Base-by-base conservation (phyloP, 352 stramenopile species). In the Pythium chondricola region DNA sequence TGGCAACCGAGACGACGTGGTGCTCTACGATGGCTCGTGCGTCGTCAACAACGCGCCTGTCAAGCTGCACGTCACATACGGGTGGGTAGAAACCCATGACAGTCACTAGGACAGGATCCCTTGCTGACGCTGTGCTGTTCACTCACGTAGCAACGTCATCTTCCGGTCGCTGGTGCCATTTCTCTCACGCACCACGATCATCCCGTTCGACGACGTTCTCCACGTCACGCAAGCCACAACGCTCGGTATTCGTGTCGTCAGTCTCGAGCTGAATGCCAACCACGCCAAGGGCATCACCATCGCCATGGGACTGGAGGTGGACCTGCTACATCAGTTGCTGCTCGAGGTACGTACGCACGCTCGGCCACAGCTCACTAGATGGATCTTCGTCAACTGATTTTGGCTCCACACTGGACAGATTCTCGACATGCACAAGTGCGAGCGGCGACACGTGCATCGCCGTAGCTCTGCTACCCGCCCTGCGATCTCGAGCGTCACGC, bases 11-110 rank as follows among this genome's bases (percentile, higher is more conserved):
- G 67, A 67, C n/a, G 83, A 86, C 38, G 80, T 89, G 31, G 47
- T 93, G 31, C 63, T 93, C 6, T 91, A 90, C 48, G 82, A 93
- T 40, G 67, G 71, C n/a, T 76, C 77, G 21, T 85, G 75, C 47
- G 69, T 93, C 25, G 43, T 88, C 24, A 90, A 87, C 39, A 82
- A 65, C 13, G 69, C 83, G 39, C 82, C 82, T 37, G 66, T 73
- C 13, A 83, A 71, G 31, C 64, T 93, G 11, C 69, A 88, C 43
- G 67, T 93, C 41, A 89, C 82, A 0, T 90, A 78, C 52, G 74
- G 77, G 81, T 90, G 67, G 53, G 65, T 41, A 31, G 2, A 5
- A n/a, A n/a, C n/a, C 7, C 1, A 41, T 29, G 17, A n/a, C 30
- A 14, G 16, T 18, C 2, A 49, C 7, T 22, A 22, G 26, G 31